Evolutionary conservation across 139 green algal species (phyloP).

Genomic region (Chlamydomonas eustigma): DNA sequence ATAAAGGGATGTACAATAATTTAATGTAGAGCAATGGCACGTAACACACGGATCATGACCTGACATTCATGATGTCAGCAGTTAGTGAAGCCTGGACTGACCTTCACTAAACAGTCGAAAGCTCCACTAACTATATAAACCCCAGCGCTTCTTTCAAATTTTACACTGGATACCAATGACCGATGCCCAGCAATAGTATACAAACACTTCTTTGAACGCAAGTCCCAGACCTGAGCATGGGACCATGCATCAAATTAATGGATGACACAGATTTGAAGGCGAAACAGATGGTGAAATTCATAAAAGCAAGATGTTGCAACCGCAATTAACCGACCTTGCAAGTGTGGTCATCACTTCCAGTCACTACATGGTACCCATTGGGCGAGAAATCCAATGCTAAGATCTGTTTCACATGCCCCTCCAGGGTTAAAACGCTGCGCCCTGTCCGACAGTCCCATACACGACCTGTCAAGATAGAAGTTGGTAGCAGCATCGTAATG

Average conservation of each 20-base stretch:
- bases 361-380: constrained; percentile 74
- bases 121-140: constrained; percentile 61
- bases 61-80: too few species aligned
- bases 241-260: too few species aligned
- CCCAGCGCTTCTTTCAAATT: constrained; percentile 23
- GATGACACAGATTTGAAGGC: too few species aligned
- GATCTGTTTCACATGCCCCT: constrained; percentile 88
- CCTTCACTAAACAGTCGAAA: constrained; percentile 11
- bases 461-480: constrained; percentile 44
- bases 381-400: constrained; percentile 83
- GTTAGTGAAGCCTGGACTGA: too few species aligned
- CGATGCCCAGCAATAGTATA: constrained; percentile 81
- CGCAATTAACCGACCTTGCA: constrained; percentile 40
- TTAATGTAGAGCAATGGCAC: too few species aligned
- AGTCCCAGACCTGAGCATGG: constrained; percentile 73
- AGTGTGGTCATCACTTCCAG: constrained; percentile 80
- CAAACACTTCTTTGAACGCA: constrained; percentile 67
- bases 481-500: neutral
- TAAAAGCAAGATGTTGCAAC: too few species aligned
- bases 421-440: constrained; percentile 68
- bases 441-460: constrained; percentile 93
- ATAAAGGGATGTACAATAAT: too few species aligned
- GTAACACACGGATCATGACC: too few species aligned
- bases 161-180: constrained; percentile 59
- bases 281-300: too few species aligned